Conservation (phyloP, 1,284 basidiomycete genomes). For the Trametes polyzona region DNA sequence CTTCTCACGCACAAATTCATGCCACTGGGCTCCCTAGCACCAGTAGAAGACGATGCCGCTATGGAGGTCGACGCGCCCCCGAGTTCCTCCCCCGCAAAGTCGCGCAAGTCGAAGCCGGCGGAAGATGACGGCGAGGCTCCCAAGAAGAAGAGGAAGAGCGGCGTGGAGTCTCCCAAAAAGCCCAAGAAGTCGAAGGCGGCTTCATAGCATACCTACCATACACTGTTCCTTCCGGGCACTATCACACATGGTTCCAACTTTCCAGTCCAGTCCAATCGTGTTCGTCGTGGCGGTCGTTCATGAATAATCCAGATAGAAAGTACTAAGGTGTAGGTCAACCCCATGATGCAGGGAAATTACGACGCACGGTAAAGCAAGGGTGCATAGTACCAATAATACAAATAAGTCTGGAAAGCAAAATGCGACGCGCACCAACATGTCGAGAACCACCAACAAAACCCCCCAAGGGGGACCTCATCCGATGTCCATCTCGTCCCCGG, state of each 20-base stretch:
- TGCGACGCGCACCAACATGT: constrained; percentile 45
- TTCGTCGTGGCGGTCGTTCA: too few species aligned
- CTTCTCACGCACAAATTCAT: constrained; percentile 65
- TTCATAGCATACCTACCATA: constrained; percentile 7
- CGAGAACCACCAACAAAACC: not conserved
- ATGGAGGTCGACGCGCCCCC: constrained; percentile 29
- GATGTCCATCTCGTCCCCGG: constrained; percentile 31
- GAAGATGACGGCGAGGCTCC: constrained; percentile 27
- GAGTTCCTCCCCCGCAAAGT: constrained; percentile 28
- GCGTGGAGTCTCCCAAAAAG: constrained; percentile 46
- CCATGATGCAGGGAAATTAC: not conserved
- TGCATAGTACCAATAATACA: constrained; percentile 29
- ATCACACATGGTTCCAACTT: too few species aligned
- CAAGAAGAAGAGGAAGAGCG: constrained; percentile 52
- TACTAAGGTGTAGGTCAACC: not conserved
- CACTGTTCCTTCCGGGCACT: too few species aligned
- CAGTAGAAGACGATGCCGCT: constrained; percentile 17
- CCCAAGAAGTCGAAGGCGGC: constrained; percentile 41
- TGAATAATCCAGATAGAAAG: not conserved
- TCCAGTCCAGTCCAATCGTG: too few species aligned
- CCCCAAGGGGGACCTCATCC: constrained; percentile 16
- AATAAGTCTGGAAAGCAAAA: constrained; percentile 27
- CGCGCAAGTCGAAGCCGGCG: constrained; percentile 15
- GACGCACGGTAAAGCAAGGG: constrained; percentile 11
- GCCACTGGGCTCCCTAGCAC: constrained; percentile 59